Evolutionary conservation across 148 eudicot genomes (phyloP).

Genomic region (Camellia granthamiana): DNA sequence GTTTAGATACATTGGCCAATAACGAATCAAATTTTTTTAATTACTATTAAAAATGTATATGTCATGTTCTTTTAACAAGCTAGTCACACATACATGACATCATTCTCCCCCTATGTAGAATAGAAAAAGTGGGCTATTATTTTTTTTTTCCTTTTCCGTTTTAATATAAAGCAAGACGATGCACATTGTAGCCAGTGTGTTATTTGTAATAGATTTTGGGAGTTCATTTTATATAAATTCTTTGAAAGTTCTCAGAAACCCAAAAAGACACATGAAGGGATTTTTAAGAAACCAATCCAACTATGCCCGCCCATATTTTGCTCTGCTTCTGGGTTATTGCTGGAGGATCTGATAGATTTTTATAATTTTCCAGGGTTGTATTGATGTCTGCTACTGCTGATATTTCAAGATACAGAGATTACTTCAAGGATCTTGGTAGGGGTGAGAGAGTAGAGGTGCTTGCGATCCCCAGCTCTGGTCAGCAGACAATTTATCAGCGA

Average conservation of each 20-base stretch:
- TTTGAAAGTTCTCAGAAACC: not conserved
- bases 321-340: not conserved
- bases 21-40: not conserved
- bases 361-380: conserved; percentile 61
- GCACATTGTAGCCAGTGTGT: not conserved
- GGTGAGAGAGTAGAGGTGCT: conserved; percentile 92
- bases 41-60: not conserved
- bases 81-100: not conserved
- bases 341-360: conserved; percentile 9
- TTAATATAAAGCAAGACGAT: not conserved
- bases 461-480: conserved; percentile 75
- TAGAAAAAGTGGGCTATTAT: not conserved
- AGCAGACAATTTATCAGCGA: conserved; percentile 57
- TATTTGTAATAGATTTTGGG: not conserved
- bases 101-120: not conserved
- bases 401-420: conserved; percentile 74
- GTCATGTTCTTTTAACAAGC: not conserved
- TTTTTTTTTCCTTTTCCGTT: not conserved
- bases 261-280: not conserved
- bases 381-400: conserved; percentile 99
- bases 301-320: not conserved
- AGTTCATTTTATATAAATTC: not conserved
- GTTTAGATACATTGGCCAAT: not conserved
- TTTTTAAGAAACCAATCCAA: not conserved
- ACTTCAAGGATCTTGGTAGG: conserved; percentile 83